Conservation (phyloP, 108 stramenopile genomes). For the Skeletonema menzelii region DNA sequence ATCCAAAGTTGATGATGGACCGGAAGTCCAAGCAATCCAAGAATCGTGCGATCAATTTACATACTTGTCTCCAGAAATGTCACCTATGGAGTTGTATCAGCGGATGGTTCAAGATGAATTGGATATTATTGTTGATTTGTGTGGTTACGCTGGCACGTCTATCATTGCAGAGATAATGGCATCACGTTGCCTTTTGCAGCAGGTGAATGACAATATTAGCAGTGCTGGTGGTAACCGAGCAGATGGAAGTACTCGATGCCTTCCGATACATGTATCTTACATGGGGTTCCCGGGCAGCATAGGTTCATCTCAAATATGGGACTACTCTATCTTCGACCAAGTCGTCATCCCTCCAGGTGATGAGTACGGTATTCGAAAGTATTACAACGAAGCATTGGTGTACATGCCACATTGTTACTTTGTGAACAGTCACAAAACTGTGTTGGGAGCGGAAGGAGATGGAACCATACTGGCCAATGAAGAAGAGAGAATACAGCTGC, state of each 20-base stretch:
- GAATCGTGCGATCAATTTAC: slow-evolving; percentile 62
- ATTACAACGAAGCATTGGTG: slow-evolving; percentile 72
- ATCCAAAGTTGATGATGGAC: slow-evolving; percentile 53
- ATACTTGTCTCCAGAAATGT: slow-evolving; percentile 39
- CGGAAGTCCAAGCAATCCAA: slow-evolving; percentile 63
- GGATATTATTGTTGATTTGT: slow-evolving; percentile 84
- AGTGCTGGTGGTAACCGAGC: slow-evolving; percentile 1
- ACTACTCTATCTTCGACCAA: slow-evolving; percentile 78
- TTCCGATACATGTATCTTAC: slow-evolving; percentile 58
- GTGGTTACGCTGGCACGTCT: slow-evolving; percentile 84
- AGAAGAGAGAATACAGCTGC: slow-evolving; percentile 42
- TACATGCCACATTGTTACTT: slow-evolving; percentile 89
- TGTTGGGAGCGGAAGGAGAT: slow-evolving; percentile 36
- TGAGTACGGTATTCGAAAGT: slow-evolving; percentile 30
- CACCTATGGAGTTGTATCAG: slow-evolving; percentile 54
- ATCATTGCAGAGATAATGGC: slow-evolving; percentile 59
- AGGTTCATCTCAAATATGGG: slow-evolving; percentile 67
- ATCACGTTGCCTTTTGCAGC: slow-evolving; percentile 37
- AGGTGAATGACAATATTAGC: slow-evolving; percentile 36
- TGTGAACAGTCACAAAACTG: slow-evolving; percentile 82
- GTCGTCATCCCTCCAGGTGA: slow-evolving; percentile 51
- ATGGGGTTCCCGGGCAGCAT: slow-evolving; percentile 85
- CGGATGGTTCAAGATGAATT: slow-evolving; percentile 60
- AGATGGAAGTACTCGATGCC: slow-evolving; percentile 15
- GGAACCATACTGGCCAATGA: slow-evolving; percentile 44